Conservation (phyloP, 1,284 basidiomycete genomes). For the Ceratobasidium sp. region DNA sequence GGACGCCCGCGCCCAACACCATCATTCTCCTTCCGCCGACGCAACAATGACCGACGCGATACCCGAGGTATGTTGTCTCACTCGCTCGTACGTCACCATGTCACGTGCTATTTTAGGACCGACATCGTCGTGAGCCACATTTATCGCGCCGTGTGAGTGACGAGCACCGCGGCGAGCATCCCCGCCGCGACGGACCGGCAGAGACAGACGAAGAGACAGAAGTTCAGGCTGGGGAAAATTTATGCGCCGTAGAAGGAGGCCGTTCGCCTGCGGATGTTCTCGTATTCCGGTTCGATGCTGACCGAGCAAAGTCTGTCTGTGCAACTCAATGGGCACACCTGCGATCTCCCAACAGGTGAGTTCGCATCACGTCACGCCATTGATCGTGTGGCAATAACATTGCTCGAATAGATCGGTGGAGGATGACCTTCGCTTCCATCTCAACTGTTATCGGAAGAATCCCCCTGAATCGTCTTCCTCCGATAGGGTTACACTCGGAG, state of each 20-base stretch:
- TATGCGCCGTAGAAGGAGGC: conserved; percentile 32
- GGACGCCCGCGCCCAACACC: conserved; percentile 12
- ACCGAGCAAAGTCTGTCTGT: conserved; percentile 35
- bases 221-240: conserved; percentile 33
- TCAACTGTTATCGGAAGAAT: conserved; percentile 38
- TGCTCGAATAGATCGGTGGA: conserved; percentile 15
- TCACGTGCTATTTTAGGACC: conserved; percentile 30
- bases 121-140: conserved; percentile 22
- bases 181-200: neutral
- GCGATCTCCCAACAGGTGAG: conserved; percentile 25
- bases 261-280: conserved; percentile 36
- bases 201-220: conserved; percentile 24
- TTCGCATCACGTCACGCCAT: conserved; percentile 3
- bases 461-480: conserved; percentile 30
- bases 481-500: conserved; percentile 30
- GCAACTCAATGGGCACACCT: conserved; percentile 34
- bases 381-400: conserved; percentile 5
- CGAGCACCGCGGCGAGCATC: conserved; percentile 3
- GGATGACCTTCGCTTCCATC: conserved; percentile 39
- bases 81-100: neutral
- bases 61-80: conserved; percentile 17
- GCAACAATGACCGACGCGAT: conserved; percentile 12
- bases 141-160: conserved; percentile 13
- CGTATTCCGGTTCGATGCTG: conserved; percentile 37
- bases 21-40: conserved; percentile 36